phyloP scores from a whole-genome alignment of 345 rosid species.

The Moricandia moricandioides region DNA sequence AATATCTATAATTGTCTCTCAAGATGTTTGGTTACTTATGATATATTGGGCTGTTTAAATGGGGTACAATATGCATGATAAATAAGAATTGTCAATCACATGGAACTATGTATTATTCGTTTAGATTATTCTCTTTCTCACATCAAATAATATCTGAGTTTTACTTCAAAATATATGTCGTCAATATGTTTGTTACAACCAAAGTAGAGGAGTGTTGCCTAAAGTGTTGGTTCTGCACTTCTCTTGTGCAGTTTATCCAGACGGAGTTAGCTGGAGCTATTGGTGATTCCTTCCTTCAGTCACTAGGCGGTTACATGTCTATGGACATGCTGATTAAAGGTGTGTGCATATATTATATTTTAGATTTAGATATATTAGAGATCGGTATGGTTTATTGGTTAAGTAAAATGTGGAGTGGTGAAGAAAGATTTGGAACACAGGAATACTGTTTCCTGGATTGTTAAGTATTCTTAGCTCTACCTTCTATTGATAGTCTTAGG shows the following conservation, averaged over 20 bases:
- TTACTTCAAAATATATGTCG: not conserved
- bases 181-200: not conserved
- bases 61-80: not conserved
- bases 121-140: not conserved
- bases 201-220: not conserved
- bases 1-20: not conserved
- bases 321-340: constrained; percentile 82
- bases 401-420: not conserved
- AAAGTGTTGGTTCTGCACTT: constrained; percentile 3
- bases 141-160: not conserved
- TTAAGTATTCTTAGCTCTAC: not conserved
- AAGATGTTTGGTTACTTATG: not conserved
- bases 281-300: constrained; percentile 31
- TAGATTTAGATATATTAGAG: not conserved
- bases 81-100: not conserved
- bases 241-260: constrained; percentile 62
- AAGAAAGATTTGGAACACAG: not conserved
- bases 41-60: not conserved
- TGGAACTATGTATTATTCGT: no score
- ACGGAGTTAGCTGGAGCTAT: constrained; percentile 54
- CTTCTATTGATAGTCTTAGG: not conserved
- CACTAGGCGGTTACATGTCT: constrained; percentile 70
- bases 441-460: constrained; percentile 1
- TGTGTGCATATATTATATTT: constrained; percentile 29
- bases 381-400: not conserved